A percentile compares a stretch with the other conserved stretches of the same genome.
phyloP scores from a whole-genome alignment of 805 yeast species.

The Spencermartinsiella europaea region DNA sequence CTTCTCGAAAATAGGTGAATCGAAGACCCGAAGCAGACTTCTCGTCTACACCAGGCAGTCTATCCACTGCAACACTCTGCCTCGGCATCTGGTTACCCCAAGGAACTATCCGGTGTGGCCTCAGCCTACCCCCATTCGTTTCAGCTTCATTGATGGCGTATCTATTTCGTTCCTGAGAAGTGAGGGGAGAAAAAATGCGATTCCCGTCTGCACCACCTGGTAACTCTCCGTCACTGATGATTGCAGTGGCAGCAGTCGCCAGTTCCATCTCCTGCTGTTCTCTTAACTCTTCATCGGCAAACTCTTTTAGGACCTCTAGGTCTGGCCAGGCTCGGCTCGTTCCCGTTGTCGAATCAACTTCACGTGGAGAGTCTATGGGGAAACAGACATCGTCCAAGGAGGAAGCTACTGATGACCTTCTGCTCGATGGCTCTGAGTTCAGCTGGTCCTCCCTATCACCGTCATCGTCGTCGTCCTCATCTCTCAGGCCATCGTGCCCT shows the following conservation, averaged over 20 bases:
- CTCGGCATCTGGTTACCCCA: slow-evolving; percentile 42
- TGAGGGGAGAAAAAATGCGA: slow-evolving; percentile 8
- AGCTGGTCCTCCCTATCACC: slow-evolving; percentile 18
- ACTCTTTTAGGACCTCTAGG: slow-evolving; percentile 65
- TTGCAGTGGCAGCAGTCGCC: slow-evolving; percentile 19
- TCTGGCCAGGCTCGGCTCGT: slow-evolving; percentile 73
- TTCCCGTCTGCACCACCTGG: slow-evolving; percentile 12
- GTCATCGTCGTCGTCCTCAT: slow-evolving; percentile 5
- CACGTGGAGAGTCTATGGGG: slow-evolving; percentile 52
- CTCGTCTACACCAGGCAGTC: slow-evolving; percentile 22
- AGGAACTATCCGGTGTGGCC: slow-evolving; percentile 73
- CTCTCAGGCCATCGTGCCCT: slow-evolving; percentile 1
- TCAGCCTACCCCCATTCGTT: slow-evolving; percentile 52
- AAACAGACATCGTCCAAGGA: slow-evolving; percentile 90
- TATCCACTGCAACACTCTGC: slow-evolving; percentile 6
- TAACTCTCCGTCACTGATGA: slow-evolving; percentile 14
- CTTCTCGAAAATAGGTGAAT: slow-evolving; percentile 90
- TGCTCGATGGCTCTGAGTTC: slow-evolving; percentile 57
- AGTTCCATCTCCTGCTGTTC: slow-evolving; percentile 32
- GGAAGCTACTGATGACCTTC: slow-evolving; percentile 54
- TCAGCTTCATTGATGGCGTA: slow-evolving; percentile 51
- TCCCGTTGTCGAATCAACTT: slow-evolving; percentile 22
- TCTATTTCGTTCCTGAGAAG: neutral
- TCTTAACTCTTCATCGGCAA: slow-evolving; percentile 61
- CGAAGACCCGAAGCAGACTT: slow-evolving; percentile 56